Evolutionary conservation across 176 grass and related monocot species (phyloP).

Genomic region (Lolium perenne): DNA sequence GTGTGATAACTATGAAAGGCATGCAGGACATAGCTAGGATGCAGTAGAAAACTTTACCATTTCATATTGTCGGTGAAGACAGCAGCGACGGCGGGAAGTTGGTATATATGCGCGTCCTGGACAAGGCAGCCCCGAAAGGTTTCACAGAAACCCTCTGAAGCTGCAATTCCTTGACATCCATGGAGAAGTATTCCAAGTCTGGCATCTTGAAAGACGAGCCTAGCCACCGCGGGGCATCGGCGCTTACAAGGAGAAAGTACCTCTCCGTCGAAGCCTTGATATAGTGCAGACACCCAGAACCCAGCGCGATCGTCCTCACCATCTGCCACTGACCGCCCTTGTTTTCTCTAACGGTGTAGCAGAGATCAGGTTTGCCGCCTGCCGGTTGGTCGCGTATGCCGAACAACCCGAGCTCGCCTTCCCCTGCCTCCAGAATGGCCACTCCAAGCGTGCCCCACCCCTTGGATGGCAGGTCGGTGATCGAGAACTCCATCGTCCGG

Average conservation of each 20-base stretch:
- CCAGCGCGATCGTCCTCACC: constrained; percentile 39
- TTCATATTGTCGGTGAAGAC: neutral
- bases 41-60: neutral
- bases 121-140: neutral
- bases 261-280: constrained; percentile 37
- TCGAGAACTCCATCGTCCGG: constrained; percentile 39
- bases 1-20: neutral
- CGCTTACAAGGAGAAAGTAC: constrained; percentile 34
- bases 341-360: constrained; percentile 7
- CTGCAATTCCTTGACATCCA: constrained; percentile 28
- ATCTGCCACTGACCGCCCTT: constrained; percentile 2
- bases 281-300: constrained; percentile 1
- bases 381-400: neutral
- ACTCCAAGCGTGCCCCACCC: constrained; percentile 22
- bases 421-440: constrained; percentile 43
- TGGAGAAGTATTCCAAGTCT: constrained; percentile 43
- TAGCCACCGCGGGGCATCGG: neutral
- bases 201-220: neutral
- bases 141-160: constrained; percentile 32
- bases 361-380: constrained; percentile 2
- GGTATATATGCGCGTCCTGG: constrained; percentile 39
- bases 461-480: constrained; percentile 4
- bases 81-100: constrained; percentile 37
- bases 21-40: neutral
- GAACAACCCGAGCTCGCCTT: constrained; percentile 36